Base-by-base conservation (phyloP, 352 stramenopile genomes). In the Globisporangium irregulare region DNA sequence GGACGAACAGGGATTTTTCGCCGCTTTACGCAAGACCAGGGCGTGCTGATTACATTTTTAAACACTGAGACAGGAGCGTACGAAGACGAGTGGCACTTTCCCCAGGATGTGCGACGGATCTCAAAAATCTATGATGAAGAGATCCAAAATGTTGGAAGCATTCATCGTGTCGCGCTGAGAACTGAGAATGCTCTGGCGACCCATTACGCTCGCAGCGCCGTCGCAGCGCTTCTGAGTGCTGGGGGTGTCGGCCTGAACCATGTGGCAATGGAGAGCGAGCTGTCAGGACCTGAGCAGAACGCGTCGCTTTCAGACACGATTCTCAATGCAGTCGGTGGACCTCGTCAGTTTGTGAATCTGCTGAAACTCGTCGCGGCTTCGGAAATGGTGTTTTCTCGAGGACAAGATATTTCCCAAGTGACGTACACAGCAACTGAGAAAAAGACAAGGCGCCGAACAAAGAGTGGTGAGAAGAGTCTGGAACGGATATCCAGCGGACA, bases 1-100 rank as follows among this genome's bases (percentile, higher is more conserved):
- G 86, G 87, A 3, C 68, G 87, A 38, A 94, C 86, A 1, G 89
- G 89, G 8, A 79, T 92, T 27, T 93, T 87, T 67, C 76, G 86
- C 6, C 73, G 78, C 0, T 88, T 70, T 69, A 82, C 73, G 4
- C 67, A 76, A 20, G 74, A 89, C 2, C 76, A 93, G 24, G 85
- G 84, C 55, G 81, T 96, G 38, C 67, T 95, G 32, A 77, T 94
- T 32, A 92, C 81, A 0, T 95, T 96, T 50, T 73, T 95, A 20
- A 96, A 94, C 67, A 93, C 84, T 0, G 89, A 96, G 58, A 94
- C 86, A 14, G 89, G 89, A 4, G 87, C 87, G 14, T 94, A 91
- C 61, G 89, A 96, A 71, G 87, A 95, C 43, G 84, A 95, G 68
- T 95, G 82, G 84, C 81, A 92, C 62, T 70, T 74, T 29, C 81